phyloP scores from a whole-genome alignment of 139 green algal genomes.

The Trebouxia sp. region DNA sequence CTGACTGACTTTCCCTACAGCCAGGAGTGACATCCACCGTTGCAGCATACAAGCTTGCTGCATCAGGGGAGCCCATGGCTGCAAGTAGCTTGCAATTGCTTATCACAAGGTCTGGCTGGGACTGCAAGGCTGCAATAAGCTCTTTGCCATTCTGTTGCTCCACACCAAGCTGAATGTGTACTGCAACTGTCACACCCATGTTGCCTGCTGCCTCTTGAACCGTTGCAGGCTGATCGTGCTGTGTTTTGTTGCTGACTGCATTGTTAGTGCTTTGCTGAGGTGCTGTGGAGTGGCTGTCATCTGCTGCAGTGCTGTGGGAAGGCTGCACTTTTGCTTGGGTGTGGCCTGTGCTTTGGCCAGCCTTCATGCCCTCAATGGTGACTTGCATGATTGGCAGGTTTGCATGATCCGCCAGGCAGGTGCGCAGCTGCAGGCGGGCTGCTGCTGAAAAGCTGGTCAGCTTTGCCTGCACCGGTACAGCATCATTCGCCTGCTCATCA shows the following conservation, averaged over 20 bases:
- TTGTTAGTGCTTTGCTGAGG: background rate
- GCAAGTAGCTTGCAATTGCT: background rate
- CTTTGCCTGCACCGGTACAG: background rate
- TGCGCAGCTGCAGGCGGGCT: background rate
- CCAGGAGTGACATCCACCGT: background rate
- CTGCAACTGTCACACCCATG: background rate
- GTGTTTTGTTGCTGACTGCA: too few relatives aligned
- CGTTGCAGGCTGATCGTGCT: background rate
- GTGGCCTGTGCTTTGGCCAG: background rate
- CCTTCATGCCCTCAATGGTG: background rate
- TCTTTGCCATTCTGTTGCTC: background rate
- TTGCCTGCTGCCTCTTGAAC: background rate
- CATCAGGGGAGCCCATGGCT: background rate
- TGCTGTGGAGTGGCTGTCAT: background rate
- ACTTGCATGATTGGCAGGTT: background rate
- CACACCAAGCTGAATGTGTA: background rate
- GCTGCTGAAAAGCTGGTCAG: background rate
- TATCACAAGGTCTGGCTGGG: background rate
- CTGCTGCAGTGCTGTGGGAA: background rate
- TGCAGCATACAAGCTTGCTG: background rate
- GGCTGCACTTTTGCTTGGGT: background rate
- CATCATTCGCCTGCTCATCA: background rate
- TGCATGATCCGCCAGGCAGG: background rate
- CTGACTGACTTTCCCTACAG: background rate
- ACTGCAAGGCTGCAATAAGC: constrained; percentile 3